Percentiles rank a stretch among this genome's conserved stretches.
Conservation (phyloP, 2,329 filamentous ascomycete species). For the Sporothrix luriei region DNA sequence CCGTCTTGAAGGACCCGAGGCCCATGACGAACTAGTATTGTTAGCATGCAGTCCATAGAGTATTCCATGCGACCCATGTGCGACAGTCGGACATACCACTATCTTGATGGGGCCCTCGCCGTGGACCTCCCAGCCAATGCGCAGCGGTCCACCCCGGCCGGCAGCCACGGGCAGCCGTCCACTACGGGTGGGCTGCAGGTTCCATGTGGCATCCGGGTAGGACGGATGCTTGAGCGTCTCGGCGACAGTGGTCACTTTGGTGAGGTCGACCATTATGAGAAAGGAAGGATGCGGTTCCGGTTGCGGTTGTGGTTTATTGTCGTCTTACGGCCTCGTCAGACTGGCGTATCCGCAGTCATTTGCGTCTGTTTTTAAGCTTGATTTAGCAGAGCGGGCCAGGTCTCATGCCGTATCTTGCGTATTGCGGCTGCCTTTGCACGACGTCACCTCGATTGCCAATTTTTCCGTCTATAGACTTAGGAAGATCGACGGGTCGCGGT, state of each 20-base stretch:
- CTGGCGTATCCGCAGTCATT: neutral
- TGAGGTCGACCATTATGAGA: slow-evolving; percentile 19
- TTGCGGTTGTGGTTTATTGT: neutral
- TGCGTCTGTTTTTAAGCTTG: neutral
- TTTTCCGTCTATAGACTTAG: neutral
- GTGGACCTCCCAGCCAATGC: slow-evolving; percentile 79
- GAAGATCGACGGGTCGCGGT: neutral
- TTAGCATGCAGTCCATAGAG: neutral
- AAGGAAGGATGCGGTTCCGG: neutral
- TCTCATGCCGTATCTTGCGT: neutral
- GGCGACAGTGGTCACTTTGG: slow-evolving; percentile 48
- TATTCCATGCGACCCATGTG: neutral
- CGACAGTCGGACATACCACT: slow-evolving; percentile 58
- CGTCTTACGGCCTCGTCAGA: neutral
- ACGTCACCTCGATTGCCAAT: slow-evolving; percentile 14
- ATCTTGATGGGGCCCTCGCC: slow-evolving; percentile 72
- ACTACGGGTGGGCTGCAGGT: slow-evolving; percentile 64
- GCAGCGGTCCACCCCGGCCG: slow-evolving; percentile 71
- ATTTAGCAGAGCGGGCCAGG: neutral
- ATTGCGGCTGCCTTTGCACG: slow-evolving; percentile 4
- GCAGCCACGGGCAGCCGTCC: slow-evolving; percentile 67
- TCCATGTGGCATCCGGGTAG: slow-evolving; percentile 68
- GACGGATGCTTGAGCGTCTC: slow-evolving; percentile 67
- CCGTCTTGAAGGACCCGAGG: slow-evolving; percentile 66
- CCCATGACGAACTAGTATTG: slow-evolving; percentile 73